A percentile compares a stretch with the other conserved stretches of the same genome.
These are phyloP conservation scores for Gymnopilus junonius DNA, from an alignment of 768 basidiomycete genomes.

Conservation along the genomic window DNA sequence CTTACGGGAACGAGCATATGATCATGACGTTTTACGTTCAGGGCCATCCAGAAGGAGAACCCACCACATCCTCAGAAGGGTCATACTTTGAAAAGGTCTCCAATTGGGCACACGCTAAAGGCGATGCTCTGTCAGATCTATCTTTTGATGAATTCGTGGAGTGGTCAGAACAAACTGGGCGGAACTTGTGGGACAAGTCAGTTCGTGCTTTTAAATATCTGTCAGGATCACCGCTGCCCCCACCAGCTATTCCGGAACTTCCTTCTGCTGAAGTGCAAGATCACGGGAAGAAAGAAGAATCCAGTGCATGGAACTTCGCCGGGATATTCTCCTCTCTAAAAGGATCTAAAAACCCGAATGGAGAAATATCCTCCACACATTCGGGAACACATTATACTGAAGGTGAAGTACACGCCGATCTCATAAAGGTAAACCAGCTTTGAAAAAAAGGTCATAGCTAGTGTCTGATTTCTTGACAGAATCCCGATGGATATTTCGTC, in stretches of 20 bases:
- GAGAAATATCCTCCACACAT: constrained; percentile 33
- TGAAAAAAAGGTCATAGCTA: background rate
- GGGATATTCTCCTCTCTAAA: constrained; percentile 74
- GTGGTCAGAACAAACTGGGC: constrained; percentile 48
- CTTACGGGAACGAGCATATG: constrained; percentile 80
- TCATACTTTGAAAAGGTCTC: constrained; percentile 48
- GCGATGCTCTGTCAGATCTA: constrained; percentile 48
- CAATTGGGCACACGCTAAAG: constrained; percentile 47
- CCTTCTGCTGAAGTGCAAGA: constrained; percentile 32
- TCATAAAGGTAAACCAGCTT: constrained; percentile 61
- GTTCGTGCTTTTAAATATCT: constrained; percentile 73
- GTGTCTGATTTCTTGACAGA: constrained; percentile 42
- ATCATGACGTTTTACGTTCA: constrained; percentile 83
- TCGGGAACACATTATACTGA: constrained; percentile 61
- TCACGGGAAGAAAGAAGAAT: constrained; percentile 32
- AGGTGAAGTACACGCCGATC: constrained; percentile 82
- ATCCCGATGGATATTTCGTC: constrained; percentile 76
- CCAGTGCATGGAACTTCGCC: constrained; percentile 57
- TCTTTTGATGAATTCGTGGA: constrained; percentile 58
- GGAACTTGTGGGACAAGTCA: constrained; percentile 49
- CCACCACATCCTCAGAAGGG: constrained; percentile 36
- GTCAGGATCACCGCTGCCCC: constrained; percentile 59
- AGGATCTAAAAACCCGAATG: constrained; percentile 30
- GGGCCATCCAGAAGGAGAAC: constrained; percentile 51
- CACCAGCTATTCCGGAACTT: constrained; percentile 34